These are phyloP conservation scores for Kuraishia ogatae DNA, from an alignment of 805 yeast genomes.

Conservation along the genomic window DNA sequence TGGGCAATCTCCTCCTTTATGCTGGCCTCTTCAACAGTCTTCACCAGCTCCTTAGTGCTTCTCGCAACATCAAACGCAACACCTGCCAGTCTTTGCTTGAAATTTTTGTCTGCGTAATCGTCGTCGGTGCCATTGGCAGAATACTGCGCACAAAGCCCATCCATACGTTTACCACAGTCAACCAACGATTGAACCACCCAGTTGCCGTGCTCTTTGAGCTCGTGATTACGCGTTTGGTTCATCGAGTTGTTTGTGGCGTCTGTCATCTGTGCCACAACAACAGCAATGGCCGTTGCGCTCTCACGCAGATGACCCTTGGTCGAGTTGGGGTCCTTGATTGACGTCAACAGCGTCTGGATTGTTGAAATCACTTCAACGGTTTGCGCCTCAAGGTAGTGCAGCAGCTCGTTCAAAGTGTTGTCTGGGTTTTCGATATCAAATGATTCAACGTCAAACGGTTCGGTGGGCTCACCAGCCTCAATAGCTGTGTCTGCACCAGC, in stretches of 20 bases:
- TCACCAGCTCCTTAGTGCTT: conserved; percentile 91
- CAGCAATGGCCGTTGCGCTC: conserved; percentile 69
- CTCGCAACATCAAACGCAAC: conserved; percentile 95
- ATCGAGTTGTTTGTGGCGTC: conserved; percentile 82
- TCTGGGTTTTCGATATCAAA: conserved; percentile 85
- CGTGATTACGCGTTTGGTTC: conserved; percentile 80
- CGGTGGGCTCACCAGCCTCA: neutral
- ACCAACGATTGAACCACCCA: conserved; percentile 85
- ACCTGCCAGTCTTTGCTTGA: conserved; percentile 92
- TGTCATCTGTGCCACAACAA: conserved; percentile 78
- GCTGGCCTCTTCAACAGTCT: conserved; percentile 92
- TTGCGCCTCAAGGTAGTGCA: conserved; percentile 84
- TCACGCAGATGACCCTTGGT: conserved; percentile 65
- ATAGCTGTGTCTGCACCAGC: neutral
- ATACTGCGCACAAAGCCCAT: conserved; percentile 44
- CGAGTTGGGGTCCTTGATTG: conserved; percentile 70
- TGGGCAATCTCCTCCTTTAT: conserved; percentile 78
- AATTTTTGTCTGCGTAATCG: conserved; percentile 78
- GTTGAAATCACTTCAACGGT: conserved; percentile 87
- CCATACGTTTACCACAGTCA: conserved; percentile 83
- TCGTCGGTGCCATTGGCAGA: conserved; percentile 31
- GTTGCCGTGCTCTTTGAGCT: conserved; percentile 80
- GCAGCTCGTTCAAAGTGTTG: conserved; percentile 75
- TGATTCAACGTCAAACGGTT: conserved; percentile 59
- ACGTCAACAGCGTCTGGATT: conserved; percentile 70